These are phyloP conservation scores for Lentinus brumalis DNA, from an alignment of 768 basidiomycete species.

Conservation along the genomic window DNA sequence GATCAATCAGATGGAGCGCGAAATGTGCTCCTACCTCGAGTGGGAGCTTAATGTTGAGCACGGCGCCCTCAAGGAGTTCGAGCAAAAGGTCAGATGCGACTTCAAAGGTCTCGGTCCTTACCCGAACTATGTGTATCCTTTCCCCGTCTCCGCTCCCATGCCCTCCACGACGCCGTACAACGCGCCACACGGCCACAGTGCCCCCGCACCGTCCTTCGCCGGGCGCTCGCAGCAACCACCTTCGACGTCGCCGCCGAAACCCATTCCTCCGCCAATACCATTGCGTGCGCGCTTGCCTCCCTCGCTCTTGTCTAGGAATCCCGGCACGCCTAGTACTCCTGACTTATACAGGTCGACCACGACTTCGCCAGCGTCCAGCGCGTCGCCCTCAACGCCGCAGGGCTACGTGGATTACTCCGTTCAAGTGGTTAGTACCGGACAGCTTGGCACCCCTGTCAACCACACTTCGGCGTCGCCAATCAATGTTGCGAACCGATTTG, in stretches of 20 bases:
- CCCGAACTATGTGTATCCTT: constrained; percentile 50
- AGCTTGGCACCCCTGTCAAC: constrained; percentile 9
- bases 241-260: constrained; percentile 24
- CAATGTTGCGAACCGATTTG: neutral
- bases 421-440: constrained; percentile 19
- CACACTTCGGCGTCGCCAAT: constrained; percentile 6
- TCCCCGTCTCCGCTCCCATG: constrained; percentile 31
- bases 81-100: constrained; percentile 58
- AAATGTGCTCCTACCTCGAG: constrained; percentile 91
- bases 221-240: constrained; percentile 15
- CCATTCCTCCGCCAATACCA: constrained; percentile 16
- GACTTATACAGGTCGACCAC: too few relatives aligned
- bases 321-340: too few relatives aligned
- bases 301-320: neutral
- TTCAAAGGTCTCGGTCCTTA: constrained; percentile 50
- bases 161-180: constrained; percentile 30
- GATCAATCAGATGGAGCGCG: constrained; percentile 96
- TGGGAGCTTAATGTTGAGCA: constrained; percentile 86
- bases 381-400: too few relatives aligned
- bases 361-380: too few relatives aligned
- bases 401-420: neutral
- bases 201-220: constrained; percentile 12
- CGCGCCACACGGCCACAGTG: too few relatives aligned
- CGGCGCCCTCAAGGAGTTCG: constrained; percentile 58
- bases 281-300: constrained; percentile 16